Evolutionary conservation across 1,284 basidiomycete genomes (phyloP).

Genomic region (Ceraceosorus bombacis): DNA sequence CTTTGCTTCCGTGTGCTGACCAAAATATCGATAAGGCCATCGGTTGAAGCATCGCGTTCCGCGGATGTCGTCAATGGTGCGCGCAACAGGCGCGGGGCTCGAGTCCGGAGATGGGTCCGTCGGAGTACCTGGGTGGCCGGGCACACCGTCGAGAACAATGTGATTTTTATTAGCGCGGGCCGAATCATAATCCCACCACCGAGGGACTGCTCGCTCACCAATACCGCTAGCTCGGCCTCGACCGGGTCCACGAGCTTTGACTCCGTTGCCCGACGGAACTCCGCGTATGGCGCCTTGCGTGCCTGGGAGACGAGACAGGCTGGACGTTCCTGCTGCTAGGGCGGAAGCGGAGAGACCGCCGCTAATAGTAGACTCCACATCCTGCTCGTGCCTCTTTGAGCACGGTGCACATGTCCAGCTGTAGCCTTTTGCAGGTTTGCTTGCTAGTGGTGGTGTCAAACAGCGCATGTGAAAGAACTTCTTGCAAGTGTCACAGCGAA

Average conservation of each 20-base stretch:
- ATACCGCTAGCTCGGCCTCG: constrained; percentile 4
- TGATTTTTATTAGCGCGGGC: too few relatives aligned
- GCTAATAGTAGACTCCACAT: constrained; percentile 53
- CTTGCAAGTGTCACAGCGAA: constrained; percentile 89
- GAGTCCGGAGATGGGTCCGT: constrained; percentile 16
- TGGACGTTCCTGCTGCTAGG: constrained; percentile 16
- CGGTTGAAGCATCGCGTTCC: constrained; percentile 70
- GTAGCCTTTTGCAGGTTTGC: constrained; percentile 91
- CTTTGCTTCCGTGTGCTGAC: constrained; percentile 72
- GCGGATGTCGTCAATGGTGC: constrained; percentile 36
- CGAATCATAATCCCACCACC: too few relatives aligned
- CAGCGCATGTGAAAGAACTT: constrained; percentile 91
- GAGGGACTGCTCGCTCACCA: too few relatives aligned
- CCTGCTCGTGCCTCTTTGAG: constrained; percentile 75
- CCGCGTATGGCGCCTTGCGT: constrained; percentile 6
- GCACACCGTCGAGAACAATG: constrained; percentile 10
- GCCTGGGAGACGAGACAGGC: neutral
- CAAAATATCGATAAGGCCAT: constrained; percentile 96
- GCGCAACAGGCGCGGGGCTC: constrained; percentile 19
- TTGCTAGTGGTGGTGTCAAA: constrained; percentile 82
- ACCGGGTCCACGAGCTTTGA: neutral
- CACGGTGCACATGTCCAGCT: constrained; percentile 96
- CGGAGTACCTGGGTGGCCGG: constrained; percentile 14
- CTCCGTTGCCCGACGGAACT: neutral
- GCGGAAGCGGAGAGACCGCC: constrained; percentile 9